These are phyloP conservation scores for Venturiaceae sp. DNA, from an alignment of 2,329 filamentous ascomycete genomes.

Conservation along the genomic window DNA sequence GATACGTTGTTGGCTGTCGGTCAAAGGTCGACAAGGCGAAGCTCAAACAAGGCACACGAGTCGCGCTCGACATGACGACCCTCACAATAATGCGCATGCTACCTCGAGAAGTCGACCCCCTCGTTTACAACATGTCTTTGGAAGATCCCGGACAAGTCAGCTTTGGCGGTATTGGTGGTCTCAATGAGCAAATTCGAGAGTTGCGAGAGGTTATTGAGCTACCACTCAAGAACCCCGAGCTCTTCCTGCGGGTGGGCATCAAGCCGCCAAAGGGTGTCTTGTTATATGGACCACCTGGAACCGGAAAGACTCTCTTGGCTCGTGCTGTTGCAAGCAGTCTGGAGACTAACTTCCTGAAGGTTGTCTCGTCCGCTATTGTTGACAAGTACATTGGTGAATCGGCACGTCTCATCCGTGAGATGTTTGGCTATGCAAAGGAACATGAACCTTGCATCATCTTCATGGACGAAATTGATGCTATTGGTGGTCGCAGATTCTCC, in stretches of 20 bases:
- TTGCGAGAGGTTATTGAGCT: constrained; percentile 95
- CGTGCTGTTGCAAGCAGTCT: constrained; percentile 91
- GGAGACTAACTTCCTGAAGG: constrained; percentile 99
- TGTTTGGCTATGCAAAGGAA: constrained; percentile 99
- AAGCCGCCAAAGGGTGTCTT: constrained; percentile 97
- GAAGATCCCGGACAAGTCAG: constrained; percentile 97
- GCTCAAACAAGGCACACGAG: constrained; percentile 95
- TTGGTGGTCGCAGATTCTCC: constrained; percentile 90
- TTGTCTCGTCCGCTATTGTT: constrained; percentile 96
- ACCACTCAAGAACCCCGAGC: constrained; percentile 95
- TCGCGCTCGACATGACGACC: constrained; percentile 97
- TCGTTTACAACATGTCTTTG: constrained; percentile 99
- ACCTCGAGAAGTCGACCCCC: constrained; percentile 91
- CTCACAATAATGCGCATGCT: constrained; percentile 99
- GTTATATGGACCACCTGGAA: constrained; percentile 91
- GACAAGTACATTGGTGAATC: constrained; percentile 99
- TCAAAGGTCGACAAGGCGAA: constrained; percentile 97
- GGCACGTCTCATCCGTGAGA: constrained; percentile 90
- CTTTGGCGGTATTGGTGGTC: constrained; percentile 92
- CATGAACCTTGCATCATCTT: constrained; percentile 99
- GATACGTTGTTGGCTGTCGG: constrained; percentile 96
- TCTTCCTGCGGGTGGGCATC: constrained; percentile 94
- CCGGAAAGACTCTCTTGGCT: constrained; percentile 90
- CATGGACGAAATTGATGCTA: constrained; percentile 99
- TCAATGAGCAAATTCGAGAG: constrained; percentile 98